Evolutionary conservation across 2,329 filamentous ascomycete genomes (phyloP).

Genomic region (Ceratocystis lukuohia): DNA sequence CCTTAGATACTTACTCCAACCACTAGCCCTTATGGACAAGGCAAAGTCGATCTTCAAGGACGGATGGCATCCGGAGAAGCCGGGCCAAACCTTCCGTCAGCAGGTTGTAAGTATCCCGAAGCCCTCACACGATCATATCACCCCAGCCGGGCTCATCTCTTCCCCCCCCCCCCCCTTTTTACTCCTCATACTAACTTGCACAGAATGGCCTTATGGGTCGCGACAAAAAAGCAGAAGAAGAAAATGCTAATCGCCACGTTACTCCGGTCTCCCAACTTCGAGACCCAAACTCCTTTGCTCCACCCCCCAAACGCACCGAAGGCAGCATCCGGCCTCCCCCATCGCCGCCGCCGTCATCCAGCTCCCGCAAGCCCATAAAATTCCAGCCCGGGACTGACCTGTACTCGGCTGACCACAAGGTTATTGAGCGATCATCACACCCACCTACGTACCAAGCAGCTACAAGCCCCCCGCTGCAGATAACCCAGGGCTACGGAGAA

Average conservation of each 20-base stretch:
- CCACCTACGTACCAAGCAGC: slow-evolving; percentile 50
- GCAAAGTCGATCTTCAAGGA: slow-evolving; percentile 15
- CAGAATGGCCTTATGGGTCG: slow-evolving; percentile 37
- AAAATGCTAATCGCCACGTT: slow-evolving; percentile 30
- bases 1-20: neutral
- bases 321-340: slow-evolving; percentile 27
- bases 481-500: slow-evolving; percentile 14
- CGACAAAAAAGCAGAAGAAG: slow-evolving; percentile 26
- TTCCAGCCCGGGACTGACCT: slow-evolving; percentile 21
- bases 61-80: slow-evolving; percentile 19
- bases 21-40: slow-evolving; percentile 13
- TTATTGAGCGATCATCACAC: slow-evolving; percentile 30
- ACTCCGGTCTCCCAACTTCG: slow-evolving; percentile 56
- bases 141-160: neutral
- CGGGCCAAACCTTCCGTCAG: slow-evolving; percentile 26
- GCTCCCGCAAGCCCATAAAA: slow-evolving; percentile 9
- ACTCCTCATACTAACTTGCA: neutral
- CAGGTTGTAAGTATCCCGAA: slow-evolving; percentile 24
- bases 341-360: slow-evolving; percentile 22
- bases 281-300: slow-evolving; percentile 66
- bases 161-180: neutral
- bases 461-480: slow-evolving; percentile 44
- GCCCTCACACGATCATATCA: neutral
- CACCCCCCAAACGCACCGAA: slow-evolving; percentile 54
- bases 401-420: slow-evolving; percentile 9